Conservation (phyloP, 73 alveolate species). For the Paramecium sexaurelia region DNA sequence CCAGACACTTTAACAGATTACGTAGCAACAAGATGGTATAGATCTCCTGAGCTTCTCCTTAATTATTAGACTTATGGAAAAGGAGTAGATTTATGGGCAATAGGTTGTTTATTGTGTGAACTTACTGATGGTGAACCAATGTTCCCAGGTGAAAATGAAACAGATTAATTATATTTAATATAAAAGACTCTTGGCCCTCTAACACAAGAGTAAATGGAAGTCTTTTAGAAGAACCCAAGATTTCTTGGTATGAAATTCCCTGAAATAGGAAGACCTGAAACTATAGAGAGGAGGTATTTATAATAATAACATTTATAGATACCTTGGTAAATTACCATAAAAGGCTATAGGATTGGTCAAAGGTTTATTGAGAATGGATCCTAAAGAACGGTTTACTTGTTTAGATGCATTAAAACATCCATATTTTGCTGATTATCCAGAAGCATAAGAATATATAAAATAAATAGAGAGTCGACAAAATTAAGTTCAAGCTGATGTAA, state of each 20-base stretch:
- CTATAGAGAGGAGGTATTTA: slow-evolving; percentile 86
- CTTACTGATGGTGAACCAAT: slow-evolving; percentile 94
- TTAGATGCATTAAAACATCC: slow-evolving; percentile 85
- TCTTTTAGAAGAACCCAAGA: slow-evolving; percentile 88
- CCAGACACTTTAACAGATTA: slow-evolving; percentile 75
- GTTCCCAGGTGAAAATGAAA: slow-evolving; percentile 94
- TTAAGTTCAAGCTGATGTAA: neutral
- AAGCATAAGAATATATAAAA: slow-evolving; percentile 41
- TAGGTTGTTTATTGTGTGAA: slow-evolving; percentile 97
- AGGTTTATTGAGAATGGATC: slow-evolving; percentile 84
- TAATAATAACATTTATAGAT: slow-evolving; percentile 38
- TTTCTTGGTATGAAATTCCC: slow-evolving; percentile 92
- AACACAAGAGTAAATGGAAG: slow-evolving; percentile 81
- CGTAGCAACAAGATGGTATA: slow-evolving; percentile 85
- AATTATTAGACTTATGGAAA: slow-evolving; percentile 70
- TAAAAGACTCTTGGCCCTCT: slow-evolving; percentile 87
- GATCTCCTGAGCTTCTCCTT: slow-evolving; percentile 81
- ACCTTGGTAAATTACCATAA: slow-evolving; percentile 82
- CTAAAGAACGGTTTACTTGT: slow-evolving; percentile 79
- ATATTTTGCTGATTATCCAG: slow-evolving; percentile 75
- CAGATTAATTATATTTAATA: slow-evolving; percentile 89
- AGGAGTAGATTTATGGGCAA: slow-evolving; percentile 91
- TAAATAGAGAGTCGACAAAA: slow-evolving; percentile 28
- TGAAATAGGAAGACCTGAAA: slow-evolving; percentile 89
- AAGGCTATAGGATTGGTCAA: slow-evolving; percentile 72